phyloP scores from a whole-genome alignment of 257 asterid genomes.

The Forsythia suspensa region DNA sequence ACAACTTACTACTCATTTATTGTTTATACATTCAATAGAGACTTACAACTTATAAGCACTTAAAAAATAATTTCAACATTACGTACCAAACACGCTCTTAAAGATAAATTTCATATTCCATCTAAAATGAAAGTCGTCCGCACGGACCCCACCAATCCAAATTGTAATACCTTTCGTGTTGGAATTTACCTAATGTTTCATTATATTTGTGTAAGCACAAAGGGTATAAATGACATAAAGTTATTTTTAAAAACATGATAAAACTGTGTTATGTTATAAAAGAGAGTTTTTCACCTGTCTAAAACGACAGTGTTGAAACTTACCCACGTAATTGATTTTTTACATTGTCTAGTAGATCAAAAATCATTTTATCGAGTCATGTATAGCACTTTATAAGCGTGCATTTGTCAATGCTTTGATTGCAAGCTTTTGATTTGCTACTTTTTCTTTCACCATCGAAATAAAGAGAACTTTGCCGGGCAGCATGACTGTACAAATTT shows the following conservation, averaged over 20 bases:
- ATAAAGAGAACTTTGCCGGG: background rate
- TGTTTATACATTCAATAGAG: too few relatives aligned
- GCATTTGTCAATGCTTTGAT: background rate
- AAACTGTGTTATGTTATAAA: too few relatives aligned
- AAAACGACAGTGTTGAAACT: too few relatives aligned
- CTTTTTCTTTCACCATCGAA: background rate
- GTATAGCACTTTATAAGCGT: background rate
- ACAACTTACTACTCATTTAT: too few relatives aligned
- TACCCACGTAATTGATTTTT: background rate
- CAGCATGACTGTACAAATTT: background rate
- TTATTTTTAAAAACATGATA: too few relatives aligned
- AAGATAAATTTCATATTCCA: too few relatives aligned
- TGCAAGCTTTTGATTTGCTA: background rate
- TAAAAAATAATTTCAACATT: too few relatives aligned
- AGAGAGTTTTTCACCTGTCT: too few relatives aligned
- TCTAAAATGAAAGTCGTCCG: background rate
- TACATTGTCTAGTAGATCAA: background rate
- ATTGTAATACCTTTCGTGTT: too few relatives aligned
- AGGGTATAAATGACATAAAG: background rate
- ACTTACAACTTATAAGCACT: too few relatives aligned
- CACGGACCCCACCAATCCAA: too few relatives aligned
- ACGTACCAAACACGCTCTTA: too few relatives aligned
- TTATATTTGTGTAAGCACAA: background rate
- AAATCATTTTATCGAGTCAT: background rate
- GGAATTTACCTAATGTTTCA: background rate